Evolutionary conservation across 768 basidiomycete genomes (phyloP), one percentile per base, ranked within the genome.

Genomic region (Trametes villosa): DNA sequence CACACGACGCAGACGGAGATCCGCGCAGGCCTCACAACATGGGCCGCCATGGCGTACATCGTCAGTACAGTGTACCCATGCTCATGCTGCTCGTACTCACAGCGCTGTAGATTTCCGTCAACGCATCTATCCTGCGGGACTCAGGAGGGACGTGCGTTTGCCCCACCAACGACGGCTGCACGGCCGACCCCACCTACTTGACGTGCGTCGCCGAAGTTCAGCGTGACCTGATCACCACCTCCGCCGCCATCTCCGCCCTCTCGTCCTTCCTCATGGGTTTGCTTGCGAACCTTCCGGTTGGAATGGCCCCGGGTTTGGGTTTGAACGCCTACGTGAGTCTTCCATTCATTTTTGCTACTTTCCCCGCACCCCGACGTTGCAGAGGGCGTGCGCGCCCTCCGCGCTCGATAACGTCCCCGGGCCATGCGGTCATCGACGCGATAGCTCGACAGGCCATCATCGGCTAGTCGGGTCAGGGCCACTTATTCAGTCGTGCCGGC

Each of bases 31-130:
- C 22, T 92, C 36, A 92, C 90, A 57, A 92, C 90, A 76, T 92
- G 89, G 89, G 89, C 88, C 5, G 86, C 89, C 31, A 93, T 92
- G 91, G 87, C 91, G 20, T 92, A 93, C 75, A 92, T 92, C 60
- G 89, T 89, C 59, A 66, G 85, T 68, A 24, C 36, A 27, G 4
- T 13, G 4, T 22, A 3, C 13, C 17, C 30, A 18, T 12, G 12
- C 7, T 20, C 4, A 12, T 2, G 36, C 49, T 34, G 8, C 22
- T 27, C n/a, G 11, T 9, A 31, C 17, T 5, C 18, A n/a, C n/a
- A n/a, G n/a, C n/a, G n/a, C n/a, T n/a, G n/a, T 62, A 91, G 88
- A 91, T 92, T 62, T 89, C 91, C 26, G 92, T 95, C 68, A 95
- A 95, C 68, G 90, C 92, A 6, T 78, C 87, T 17, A 92, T 95